Evolutionary conservation across 352 stramenopile genomes (phyloP).

Genomic region (Phytophthora palmivora): DNA sequence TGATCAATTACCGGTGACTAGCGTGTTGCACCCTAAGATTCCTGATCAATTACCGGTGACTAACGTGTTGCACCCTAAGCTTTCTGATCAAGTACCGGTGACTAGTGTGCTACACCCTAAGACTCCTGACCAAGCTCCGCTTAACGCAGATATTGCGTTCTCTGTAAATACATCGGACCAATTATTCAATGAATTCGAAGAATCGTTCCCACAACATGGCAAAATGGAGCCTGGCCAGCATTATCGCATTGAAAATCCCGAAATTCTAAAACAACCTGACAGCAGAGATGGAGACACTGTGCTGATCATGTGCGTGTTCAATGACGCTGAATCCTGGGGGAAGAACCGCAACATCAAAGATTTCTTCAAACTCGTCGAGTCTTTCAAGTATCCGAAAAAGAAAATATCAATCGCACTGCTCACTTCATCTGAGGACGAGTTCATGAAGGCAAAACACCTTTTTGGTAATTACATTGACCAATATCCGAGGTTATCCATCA

Average conservation of each 20-base stretch:
- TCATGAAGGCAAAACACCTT: constrained; percentile 21
- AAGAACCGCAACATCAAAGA: constrained; percentile 22
- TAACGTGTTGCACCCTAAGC: no score
- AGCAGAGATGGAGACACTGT: constrained; percentile 26
- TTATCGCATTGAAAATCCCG: constrained; percentile 29
- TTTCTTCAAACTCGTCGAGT: constrained; percentile 42
- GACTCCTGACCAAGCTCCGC: constrained; percentile 12
- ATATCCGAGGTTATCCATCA: constrained; percentile 36
- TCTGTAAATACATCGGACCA: constrained; percentile 2
- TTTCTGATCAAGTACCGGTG: background rate
- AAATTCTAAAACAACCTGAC: background rate
- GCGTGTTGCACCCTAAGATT: background rate
- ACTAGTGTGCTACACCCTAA: constrained; percentile 25
- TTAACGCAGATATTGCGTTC: constrained; percentile 22
- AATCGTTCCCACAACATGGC: constrained; percentile 29
- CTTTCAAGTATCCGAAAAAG: constrained; percentile 32
- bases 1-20: no score
- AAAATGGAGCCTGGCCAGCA: constrained; percentile 24
- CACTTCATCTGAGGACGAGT: constrained; percentile 43
- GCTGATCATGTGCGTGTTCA: constrained; percentile 38
- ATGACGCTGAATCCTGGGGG: constrained; percentile 45
- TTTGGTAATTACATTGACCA: constrained; percentile 26
- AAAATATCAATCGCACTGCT: constrained; percentile 49
- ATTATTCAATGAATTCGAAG: constrained; percentile 13
- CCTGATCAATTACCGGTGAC: no score